phyloP scores from a whole-genome alignment of 768 basidiomycete species.

The Mycena maculata region DNA sequence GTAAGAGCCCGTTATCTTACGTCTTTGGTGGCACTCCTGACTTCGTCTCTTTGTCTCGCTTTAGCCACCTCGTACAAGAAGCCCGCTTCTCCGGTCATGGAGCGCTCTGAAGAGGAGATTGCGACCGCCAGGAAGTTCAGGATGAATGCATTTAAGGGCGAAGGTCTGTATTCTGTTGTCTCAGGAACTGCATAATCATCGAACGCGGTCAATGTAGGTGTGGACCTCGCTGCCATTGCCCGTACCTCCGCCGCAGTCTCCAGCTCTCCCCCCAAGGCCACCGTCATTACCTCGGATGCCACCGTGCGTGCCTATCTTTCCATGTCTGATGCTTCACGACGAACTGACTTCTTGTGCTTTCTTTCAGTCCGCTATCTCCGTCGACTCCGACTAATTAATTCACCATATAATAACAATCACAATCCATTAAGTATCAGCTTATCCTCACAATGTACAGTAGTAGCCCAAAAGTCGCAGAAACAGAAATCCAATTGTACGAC shows the following conservation, averaged over 20 bases:
- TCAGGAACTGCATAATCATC: background rate
- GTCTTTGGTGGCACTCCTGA: background rate
- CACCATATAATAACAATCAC: slow-evolving; percentile 20
- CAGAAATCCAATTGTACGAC: background rate
- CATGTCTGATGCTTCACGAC: background rate
- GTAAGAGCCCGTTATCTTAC: slow-evolving; percentile 1
- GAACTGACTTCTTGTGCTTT: background rate
- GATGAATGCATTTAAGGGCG: slow-evolving; percentile 76
- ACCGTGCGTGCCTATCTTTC: background rate
- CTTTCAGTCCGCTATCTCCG: slow-evolving; percentile 1
- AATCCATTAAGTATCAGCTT: background rate
- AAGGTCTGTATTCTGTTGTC: slow-evolving; percentile 51
- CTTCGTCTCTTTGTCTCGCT: background rate
- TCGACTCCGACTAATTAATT: slow-evolving; percentile 18
- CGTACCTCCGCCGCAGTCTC: slow-evolving; percentile 82
- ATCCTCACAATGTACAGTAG: background rate
- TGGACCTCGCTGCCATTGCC: slow-evolving; percentile 84
- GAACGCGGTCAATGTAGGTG: slow-evolving; percentile 38
- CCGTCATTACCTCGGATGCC: background rate
- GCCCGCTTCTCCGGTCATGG: slow-evolving; percentile 35
- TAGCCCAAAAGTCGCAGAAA: background rate
- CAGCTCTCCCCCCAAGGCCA: slow-evolving; percentile 55
- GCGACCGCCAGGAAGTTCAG: slow-evolving; percentile 65
- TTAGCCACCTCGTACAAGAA: slow-evolving; percentile 21
- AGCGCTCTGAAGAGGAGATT: slow-evolving; percentile 57